Base-by-base conservation (phyloP, 768 basidiomycete genomes). In the Lentinula detonsa region DNA sequence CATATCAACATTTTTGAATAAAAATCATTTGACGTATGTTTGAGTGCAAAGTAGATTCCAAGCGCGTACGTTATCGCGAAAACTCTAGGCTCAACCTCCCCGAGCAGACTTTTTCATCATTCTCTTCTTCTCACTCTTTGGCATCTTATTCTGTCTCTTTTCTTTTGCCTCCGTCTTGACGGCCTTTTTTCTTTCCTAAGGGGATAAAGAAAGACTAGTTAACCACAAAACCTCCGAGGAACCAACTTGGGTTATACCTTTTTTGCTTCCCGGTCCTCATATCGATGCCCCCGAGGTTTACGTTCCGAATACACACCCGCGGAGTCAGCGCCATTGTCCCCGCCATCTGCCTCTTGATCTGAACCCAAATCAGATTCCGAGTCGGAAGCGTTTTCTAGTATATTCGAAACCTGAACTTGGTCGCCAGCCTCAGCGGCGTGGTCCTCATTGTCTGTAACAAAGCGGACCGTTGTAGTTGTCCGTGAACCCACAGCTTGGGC, bases 111-210 rank as follows among this genome's bases (percentile, higher is more conserved):
- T 81, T 67, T 93, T 97, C 66, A 98, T 81, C 64, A 83, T 84
- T 45, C 85, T 82, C 76, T 93, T 93, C 79, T 98, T 98, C 74
- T 96, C 93, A 45, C 89, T 86, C 71, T 98, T 98, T 50, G 95
- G 91, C 81, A 98, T 93, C 77, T 98, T 98, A 66, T 84, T 80
- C 73, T 94, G 93, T 63, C 96, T 81, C 72, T 84, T 90, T 76
- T 97, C 95, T 68, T 87, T 82, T 42, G 90, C 87, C 72, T 92
- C 91, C 59, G 86, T 88, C 71, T 98, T 98, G 31, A 82, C 84
- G 4, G 87, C 86, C 70, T 92, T 92, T 75, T 98, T 98, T 23
- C 95, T 85, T 72, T 95, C 94, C 95, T 96, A 62, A 60, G 39
- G 59, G 63, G 48, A 68, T 61, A 50, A 48, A 60, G 56, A 58